phyloP scores from a whole-genome alignment of 495 filamentous ascomycete genomes.

The Evansstolkia leycettana region DNA sequence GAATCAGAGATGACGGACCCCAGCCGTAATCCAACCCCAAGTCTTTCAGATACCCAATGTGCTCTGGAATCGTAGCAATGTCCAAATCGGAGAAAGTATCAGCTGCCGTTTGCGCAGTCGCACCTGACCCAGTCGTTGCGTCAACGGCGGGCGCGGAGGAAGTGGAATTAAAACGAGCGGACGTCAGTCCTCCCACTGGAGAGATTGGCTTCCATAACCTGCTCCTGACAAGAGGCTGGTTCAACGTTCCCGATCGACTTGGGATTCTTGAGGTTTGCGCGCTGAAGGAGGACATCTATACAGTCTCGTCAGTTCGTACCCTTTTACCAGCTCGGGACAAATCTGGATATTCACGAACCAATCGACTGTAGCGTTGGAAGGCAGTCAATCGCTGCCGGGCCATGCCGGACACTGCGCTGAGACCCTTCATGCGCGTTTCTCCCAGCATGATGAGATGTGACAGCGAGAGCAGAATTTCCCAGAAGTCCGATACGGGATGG shows the following conservation, averaged over 20 bases:
- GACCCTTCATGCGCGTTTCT: constrained; percentile 22
- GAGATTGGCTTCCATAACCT: constrained; percentile 14
- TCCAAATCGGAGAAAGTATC: constrained; percentile 22
- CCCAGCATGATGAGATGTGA: constrained; percentile 23
- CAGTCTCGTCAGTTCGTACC: constrained; percentile 9
- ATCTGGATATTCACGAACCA: constrained; percentile 14
- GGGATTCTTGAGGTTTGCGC: constrained; percentile 14
- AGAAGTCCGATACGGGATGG: constrained; percentile 2
- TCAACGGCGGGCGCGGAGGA: constrained; percentile 13
- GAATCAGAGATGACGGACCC: constrained; percentile 55
- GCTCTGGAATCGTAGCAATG: constrained; percentile 44
- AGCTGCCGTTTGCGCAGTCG: constrained; percentile 5
- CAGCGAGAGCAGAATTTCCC: constrained; percentile 3
- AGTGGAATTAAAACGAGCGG: constrained; percentile 34
- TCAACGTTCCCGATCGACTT: constrained; percentile 11
- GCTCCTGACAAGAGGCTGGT: constrained; percentile 13
- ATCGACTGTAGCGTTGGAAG: constrained; percentile 22
- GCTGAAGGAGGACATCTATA: constrained; percentile 29
- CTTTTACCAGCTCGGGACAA: no score
- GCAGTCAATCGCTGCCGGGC: constrained; percentile 22
- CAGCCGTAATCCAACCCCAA: constrained; percentile 79
- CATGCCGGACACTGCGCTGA: constrained; percentile 15
- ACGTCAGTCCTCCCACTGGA: constrained; percentile 11
- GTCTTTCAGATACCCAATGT: constrained; percentile 70
- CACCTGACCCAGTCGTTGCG: constrained; percentile 1